Evolutionary conservation across 257 asterid species (phyloP).

Genomic region (Solanum arcanum): DNA sequence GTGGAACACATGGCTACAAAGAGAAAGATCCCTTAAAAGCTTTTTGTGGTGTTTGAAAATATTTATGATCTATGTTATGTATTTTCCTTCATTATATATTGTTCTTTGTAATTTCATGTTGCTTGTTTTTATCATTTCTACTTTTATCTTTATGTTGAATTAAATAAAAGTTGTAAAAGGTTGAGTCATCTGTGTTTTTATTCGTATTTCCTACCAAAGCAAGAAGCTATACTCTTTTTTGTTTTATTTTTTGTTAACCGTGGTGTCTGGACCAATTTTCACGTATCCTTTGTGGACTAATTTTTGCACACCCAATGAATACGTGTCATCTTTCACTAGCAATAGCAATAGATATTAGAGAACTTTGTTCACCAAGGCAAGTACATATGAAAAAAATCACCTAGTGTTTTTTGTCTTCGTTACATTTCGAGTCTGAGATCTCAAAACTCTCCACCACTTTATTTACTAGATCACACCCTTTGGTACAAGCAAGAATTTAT

Average conservation of each 20-base stretch:
- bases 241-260: too few relatives aligned
- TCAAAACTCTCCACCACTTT: background rate
- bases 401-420: too few relatives aligned
- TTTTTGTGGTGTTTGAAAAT: conserved; percentile 1
- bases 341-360: background rate
- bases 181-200: background rate
- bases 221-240: background rate
- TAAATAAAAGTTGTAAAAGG: background rate
- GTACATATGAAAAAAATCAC: too few relatives aligned
- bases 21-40: background rate
- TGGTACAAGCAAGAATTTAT: background rate
- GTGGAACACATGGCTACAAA: background rate
- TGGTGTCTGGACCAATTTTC: background rate
- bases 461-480: background rate
- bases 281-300: too few relatives aligned
- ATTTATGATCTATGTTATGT: background rate
- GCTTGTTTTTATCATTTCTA: background rate
- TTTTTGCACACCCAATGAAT: background rate
- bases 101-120: background rate
- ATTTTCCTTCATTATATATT: background rate
- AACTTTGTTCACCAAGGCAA: background rate
- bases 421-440: too few relatives aligned
- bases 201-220: background rate
- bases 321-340: background rate
- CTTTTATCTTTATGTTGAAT: background rate